Base-by-base conservation (phyloP, 2,329 filamentous ascomycete species). In the Diplodia sapinea region DNA sequence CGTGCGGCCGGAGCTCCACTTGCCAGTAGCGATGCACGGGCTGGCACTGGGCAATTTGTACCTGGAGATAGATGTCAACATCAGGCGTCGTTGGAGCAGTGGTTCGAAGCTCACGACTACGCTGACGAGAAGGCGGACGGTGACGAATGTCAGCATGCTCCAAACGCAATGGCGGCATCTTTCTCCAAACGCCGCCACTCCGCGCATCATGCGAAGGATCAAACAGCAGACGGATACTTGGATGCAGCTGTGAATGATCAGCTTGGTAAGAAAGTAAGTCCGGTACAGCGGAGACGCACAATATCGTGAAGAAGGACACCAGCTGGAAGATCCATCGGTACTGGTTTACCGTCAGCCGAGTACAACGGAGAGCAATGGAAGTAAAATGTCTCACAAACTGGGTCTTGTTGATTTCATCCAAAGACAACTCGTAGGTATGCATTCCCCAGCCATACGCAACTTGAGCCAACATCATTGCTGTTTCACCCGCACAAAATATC, bases 1-100 rank as follows among this genome's bases (percentile, higher is more conserved):
- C 67, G 11, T 47, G 2, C 3, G 62, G 62, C 3, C 54, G 43
- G 6, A 20, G 12, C n/a, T 66, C 15, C 43, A 65, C 15, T 40
- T 68, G 20, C 67, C 67, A 68, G 15, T 20, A 65, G 17, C 36
- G 40, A 11, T 31, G 5, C 1, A 68, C 20, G n/a, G 67, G 67
- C 12, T 8, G 29, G 36, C 67, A 68, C 20, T 56, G 55, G 8
- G 43, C 20, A 17, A 59, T 66, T 17, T 66, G 51, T 1, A 65
- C 54, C 67, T 68, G 13, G 36, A 38, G 36, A 11, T 31, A 26
- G 7, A 54, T 26, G 8, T 54, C 12, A 43, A 12, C 4, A 40
- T 11, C 23, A 26, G 31, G 7, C 3, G 12, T 54, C 9, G 33
- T 57, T 15, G 9, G n/a, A 20, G 12, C 3, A n/a, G 31, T 4